Evolutionary conservation across 805 yeast species (phyloP).

Genomic region (Tetrapisispora fleetii): DNA sequence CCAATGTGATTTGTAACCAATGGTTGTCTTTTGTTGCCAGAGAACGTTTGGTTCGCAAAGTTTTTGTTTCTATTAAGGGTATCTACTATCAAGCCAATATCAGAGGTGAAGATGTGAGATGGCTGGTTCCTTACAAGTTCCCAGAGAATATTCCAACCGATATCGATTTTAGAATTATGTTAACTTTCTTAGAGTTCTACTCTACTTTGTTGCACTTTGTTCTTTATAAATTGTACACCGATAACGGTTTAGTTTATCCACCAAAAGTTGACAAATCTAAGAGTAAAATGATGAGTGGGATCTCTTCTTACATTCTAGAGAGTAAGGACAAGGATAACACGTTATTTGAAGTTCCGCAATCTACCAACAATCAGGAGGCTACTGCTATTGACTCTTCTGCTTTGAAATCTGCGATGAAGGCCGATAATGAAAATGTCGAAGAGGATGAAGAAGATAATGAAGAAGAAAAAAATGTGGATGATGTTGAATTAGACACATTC

Average conservation of each 20-base stretch:
- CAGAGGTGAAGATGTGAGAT: conserved; percentile 84
- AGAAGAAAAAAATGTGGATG: conserved; percentile 34
- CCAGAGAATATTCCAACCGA: conserved; percentile 93
- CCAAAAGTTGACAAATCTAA: conserved; percentile 69
- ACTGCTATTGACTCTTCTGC: conserved; percentile 34
- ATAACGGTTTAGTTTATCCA: conserved; percentile 79
- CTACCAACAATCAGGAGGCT: conserved; percentile 21
- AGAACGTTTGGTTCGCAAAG: conserved; percentile 73
- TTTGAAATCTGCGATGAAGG: conserved; percentile 43
- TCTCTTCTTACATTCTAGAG: conserved; percentile 73
- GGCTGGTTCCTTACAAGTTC: conserved; percentile 96
- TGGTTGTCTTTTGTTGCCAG: conserved; percentile 92
- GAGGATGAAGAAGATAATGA: conserved; percentile 29
- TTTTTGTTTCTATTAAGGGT: conserved; percentile 94
- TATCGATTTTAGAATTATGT: conserved; percentile 92
- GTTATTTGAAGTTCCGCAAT: conserved; percentile 31
- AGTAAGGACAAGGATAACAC: conserved; percentile 25
- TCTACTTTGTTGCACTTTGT: conserved; percentile 85
- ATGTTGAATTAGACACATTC: conserved; percentile 59
- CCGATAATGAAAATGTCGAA: conserved; percentile 30
- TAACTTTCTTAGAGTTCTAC: conserved; percentile 92
- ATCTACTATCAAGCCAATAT: conserved; percentile 87
- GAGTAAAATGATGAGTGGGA: conserved; percentile 82
- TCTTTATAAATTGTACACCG: conserved; percentile 75
- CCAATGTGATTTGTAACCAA: conserved; percentile 77